A percentile compares a stretch with the other conserved stretches of the same genome.
Evolutionary conservation across 176 grass and related monocot genomes (phyloP).

Genomic region (Eragrostis curvula): DNA sequence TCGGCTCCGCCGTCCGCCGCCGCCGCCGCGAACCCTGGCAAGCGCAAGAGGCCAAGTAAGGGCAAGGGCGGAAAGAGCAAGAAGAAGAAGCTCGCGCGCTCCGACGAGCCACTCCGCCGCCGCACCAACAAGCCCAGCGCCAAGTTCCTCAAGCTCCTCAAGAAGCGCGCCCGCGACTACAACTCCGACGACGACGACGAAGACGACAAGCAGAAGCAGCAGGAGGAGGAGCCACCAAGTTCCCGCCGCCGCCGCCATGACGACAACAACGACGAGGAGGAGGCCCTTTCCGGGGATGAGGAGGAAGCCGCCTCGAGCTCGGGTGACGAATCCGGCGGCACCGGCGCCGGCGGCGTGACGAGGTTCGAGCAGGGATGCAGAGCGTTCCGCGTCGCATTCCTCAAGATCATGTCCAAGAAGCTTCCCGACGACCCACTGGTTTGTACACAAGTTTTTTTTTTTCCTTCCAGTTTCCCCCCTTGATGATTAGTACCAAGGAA

Average conservation of each 20-base stretch:
- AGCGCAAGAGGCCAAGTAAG: slow-evolving; percentile 58
- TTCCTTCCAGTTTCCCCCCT: not conserved
- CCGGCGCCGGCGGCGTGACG: slow-evolving; percentile 18
- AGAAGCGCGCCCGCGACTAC: slow-evolving; percentile 88
- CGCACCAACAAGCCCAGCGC: slow-evolving; percentile 69
- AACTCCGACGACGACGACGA: slow-evolving; percentile 65
- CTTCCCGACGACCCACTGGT: slow-evolving; percentile 78
- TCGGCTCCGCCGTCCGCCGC: not conserved
- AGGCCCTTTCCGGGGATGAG: slow-evolving; percentile 27
- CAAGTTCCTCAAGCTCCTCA: slow-evolving; percentile 76
- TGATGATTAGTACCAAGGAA: not conserved
- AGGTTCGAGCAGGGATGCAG: slow-evolving; percentile 84
- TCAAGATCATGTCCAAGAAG: slow-evolving; percentile 85
- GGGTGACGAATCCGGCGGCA: slow-evolving; percentile 32
- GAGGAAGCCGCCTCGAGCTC: slow-evolving; percentile 24
- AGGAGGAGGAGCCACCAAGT: not conserved
- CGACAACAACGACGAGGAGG: not conserved
- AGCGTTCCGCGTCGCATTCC: slow-evolving; percentile 76
- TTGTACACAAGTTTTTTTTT: slow-evolving; percentile 24
- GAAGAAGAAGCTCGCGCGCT: slow-evolving; percentile 30
- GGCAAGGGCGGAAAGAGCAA: slow-evolving; percentile 41
- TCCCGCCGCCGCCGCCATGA: not conserved
- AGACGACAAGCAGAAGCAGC: not conserved
- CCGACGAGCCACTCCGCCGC: slow-evolving; percentile 43
- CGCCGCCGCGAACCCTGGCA: slow-evolving; percentile 9